Evolutionary conservation across 805 yeast genomes (phyloP), one percentile per base, ranked within the genome.

Genomic region (Zygotorulaspora danielsina): DNA sequence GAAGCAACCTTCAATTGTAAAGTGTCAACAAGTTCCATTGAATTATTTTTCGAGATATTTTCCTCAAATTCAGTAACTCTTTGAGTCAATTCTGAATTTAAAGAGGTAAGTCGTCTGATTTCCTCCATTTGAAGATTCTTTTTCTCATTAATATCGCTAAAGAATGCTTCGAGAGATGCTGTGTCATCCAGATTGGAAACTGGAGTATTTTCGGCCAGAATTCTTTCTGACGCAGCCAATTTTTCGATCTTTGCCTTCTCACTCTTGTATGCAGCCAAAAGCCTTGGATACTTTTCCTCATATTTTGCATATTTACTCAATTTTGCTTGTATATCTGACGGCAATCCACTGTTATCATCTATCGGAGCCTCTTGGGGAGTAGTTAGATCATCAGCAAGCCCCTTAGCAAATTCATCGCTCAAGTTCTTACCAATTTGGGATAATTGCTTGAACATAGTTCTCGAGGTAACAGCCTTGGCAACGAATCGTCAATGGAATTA

Each of bases 211-310:
- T 90, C 97, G 36, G 75, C 70, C 43, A 90, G 64, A 10, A 83
- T 74, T 40, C 67, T 76, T 55, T 87, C 96, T 50, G 89, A 82
- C 0, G 66, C 54, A 4, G 57, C 67, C 6, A 88, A 72, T 31
- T 81, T 69, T 32, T 75, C 80, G 1, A 72, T 66, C 51, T 80
- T 83, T 35, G 73, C 68, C 64, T 84, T 86, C 59, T 89, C 96
- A 1, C 72, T 66, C 55, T 87, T 84, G 65, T 86, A 93, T 0
- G 97, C 96, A 31, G 82, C 82, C 36, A 88, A 71, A 11, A 90
- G 67, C 30, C 78, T 66, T 0, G 98, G 98, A 57, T 93, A 90
- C 59, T 87, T 88, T 36, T 82, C 83, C 59, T 90, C 97, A 60
- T 89, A 90, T 59, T 87, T 88, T 41, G 73, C 77, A 54, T 84